These are phyloP conservation scores for Ceriops tagal DNA, from an alignment of 345 rosid genomes.

Conservation along the genomic window DNA sequence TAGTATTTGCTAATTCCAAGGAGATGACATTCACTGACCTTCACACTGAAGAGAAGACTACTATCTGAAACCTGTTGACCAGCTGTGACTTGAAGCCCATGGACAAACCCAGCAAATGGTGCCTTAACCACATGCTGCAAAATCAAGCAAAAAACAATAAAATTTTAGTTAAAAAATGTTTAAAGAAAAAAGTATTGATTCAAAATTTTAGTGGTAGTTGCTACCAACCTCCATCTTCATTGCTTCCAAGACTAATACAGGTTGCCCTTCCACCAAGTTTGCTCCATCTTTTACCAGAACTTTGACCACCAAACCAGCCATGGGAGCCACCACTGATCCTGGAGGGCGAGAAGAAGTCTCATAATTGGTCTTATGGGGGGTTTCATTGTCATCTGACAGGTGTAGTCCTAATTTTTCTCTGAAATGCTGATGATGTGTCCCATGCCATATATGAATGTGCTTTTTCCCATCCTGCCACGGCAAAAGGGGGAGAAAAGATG, in stretches of 20 bases:
- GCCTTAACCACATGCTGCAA: slow-evolving; percentile 87
- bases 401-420: slow-evolving; percentile 55
- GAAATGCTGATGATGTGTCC: slow-evolving; percentile 60
- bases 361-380: slow-evolving; percentile 46
- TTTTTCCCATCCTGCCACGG: slow-evolving; percentile 52
- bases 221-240: slow-evolving; percentile 96
- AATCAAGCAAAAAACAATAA: neutral
- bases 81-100: slow-evolving; percentile 58
- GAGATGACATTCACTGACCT: slow-evolving; percentile 42
- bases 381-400: slow-evolving; percentile 54
- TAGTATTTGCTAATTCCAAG: neutral
- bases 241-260: slow-evolving; percentile 80
- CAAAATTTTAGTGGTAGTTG: neutral
- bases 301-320: slow-evolving; percentile 95
- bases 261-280: slow-evolving; percentile 73
- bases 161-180: neutral
- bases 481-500: slow-evolving; percentile 3
- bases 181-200: neutral
- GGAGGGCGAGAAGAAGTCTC: slow-evolving; percentile 54
- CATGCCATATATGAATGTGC: slow-evolving; percentile 77
- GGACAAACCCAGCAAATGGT: slow-evolving; percentile 56
- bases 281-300: slow-evolving; percentile 66
- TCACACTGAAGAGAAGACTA: slow-evolving; percentile 60
- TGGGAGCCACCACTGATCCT: slow-evolving; percentile 75
- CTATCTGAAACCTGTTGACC: slow-evolving; percentile 83